phyloP scores from a whole-genome alignment of 176 grass and related monocot species.

The maize (Zea mays) region Zm-B73-REFERENCE-NAM-5.0 NC_050102.1:117273501-117274000 shows the following conservation, averaged over 20 bases:
- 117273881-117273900: conserved; percentile 13
- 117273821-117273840: conserved; percentile 79
- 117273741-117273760: conserved; percentile 76
- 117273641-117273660: conserved; percentile 69
- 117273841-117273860: conserved; percentile 70
- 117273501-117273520: background rate
- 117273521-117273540: conserved; percentile 27
- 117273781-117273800: conserved; percentile 56
- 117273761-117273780: conserved; percentile 72
- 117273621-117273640: conserved; percentile 51
- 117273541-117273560: conserved; percentile 28
- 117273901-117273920: conserved; percentile 9
- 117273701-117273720: conserved; percentile 68
- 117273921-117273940: background rate
- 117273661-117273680: conserved; percentile 57
- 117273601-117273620: conserved; percentile 16
- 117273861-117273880: conserved; percentile 62
- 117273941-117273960: background rate
- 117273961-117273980: background rate
- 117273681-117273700: conserved; percentile 56
- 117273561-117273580: conserved; percentile 44
- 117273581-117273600: conserved; percentile 37
- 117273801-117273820: conserved; percentile 67
- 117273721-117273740: conserved; percentile 77
- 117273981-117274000: background rate